phyloP scores from a whole-genome alignment of 2,329 filamentous ascomycete species.

The Ascocoryne sarcoides region DNA sequence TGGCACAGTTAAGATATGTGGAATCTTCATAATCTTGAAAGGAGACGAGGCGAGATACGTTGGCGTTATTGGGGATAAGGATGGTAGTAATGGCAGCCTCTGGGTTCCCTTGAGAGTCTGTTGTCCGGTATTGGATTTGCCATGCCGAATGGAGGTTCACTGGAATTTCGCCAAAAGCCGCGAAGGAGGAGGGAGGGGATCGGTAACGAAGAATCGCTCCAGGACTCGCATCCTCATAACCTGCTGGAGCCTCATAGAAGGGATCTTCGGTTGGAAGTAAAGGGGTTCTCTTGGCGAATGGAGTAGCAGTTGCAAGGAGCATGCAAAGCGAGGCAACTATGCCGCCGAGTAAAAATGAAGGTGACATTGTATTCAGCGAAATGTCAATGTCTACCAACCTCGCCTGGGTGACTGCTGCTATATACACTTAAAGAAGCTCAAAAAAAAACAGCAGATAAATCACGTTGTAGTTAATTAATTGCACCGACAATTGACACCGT shows the following conservation, averaged over 20 bases:
- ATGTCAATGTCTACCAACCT: too few species aligned
- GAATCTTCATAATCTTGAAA: slow-evolving; percentile 7
- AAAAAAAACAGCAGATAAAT: not conserved
- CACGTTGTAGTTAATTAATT: not conserved
- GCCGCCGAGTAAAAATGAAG: not conserved
- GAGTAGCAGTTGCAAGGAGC: not conserved
- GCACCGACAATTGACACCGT: too few species aligned
- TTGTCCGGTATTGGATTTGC: slow-evolving; percentile 4
- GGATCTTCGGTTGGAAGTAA: slow-evolving; percentile 30
- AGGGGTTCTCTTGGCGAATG: slow-evolving; percentile 1
- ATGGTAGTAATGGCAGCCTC: slow-evolving; percentile 1
- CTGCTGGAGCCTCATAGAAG: slow-evolving; percentile 28
- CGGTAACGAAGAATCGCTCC: slow-evolving; percentile 30
- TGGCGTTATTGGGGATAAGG: slow-evolving; percentile 1
- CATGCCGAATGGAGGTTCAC: not conserved
- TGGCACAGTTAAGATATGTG: slow-evolving; percentile 1
- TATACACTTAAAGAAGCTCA: not conserved
- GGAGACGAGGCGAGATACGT: not conserved
- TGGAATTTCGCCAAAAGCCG: not conserved
- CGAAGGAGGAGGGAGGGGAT: not conserved
- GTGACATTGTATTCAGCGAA: not conserved
- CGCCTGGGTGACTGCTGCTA: too few species aligned
- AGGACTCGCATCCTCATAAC: slow-evolving; percentile 23
- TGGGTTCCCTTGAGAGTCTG: slow-evolving; percentile 1
- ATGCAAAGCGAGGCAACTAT: not conserved